phyloP scores from a whole-genome alignment of 441 rosid species.

The Brassica balearica region DNA sequence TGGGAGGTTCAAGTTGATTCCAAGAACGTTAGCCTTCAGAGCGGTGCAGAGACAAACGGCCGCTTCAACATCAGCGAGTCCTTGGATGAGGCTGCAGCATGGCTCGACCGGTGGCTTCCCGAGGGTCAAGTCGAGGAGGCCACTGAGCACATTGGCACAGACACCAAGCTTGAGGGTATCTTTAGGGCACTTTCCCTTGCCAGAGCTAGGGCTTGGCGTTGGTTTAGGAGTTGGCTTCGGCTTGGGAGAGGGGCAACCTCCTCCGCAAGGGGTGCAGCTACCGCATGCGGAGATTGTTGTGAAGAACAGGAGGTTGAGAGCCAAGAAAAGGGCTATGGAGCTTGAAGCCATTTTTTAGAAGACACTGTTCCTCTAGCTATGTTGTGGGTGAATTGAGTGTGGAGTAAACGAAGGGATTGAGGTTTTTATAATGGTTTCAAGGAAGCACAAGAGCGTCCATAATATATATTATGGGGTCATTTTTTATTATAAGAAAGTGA shows the following conservation, averaged over 20 bases:
- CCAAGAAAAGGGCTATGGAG: constrained; percentile 65
- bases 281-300: constrained; percentile 61
- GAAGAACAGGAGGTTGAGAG: constrained; percentile 63
- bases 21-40: constrained; percentile 48
- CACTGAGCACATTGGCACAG: constrained; percentile 59
- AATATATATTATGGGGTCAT: constrained; percentile 12
- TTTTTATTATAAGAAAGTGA: not conserved
- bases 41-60: constrained; percentile 62
- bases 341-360: constrained; percentile 60
- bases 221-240: constrained; percentile 47
- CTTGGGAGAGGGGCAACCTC: constrained; percentile 63
- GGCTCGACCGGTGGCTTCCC: constrained; percentile 59
- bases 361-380: constrained; percentile 28
- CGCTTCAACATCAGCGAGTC: constrained; percentile 63
- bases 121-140: constrained; percentile 51
- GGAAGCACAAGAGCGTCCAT: constrained; percentile 23
- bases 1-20: constrained; percentile 51
- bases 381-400: constrained; percentile 32
- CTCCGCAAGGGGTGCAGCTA: constrained; percentile 58
- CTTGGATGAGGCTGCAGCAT: constrained; percentile 60
- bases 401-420: constrained; percentile 29
- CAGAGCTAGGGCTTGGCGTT: constrained; percentile 37
- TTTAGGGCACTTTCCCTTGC: constrained; percentile 56
- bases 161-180: constrained; percentile 73
- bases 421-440: constrained; percentile 36